These are phyloP conservation scores for Gyromitra esculenta DNA, from an alignment of 2,329 filamentous ascomycete genomes.

Conservation along the genomic window DNA sequence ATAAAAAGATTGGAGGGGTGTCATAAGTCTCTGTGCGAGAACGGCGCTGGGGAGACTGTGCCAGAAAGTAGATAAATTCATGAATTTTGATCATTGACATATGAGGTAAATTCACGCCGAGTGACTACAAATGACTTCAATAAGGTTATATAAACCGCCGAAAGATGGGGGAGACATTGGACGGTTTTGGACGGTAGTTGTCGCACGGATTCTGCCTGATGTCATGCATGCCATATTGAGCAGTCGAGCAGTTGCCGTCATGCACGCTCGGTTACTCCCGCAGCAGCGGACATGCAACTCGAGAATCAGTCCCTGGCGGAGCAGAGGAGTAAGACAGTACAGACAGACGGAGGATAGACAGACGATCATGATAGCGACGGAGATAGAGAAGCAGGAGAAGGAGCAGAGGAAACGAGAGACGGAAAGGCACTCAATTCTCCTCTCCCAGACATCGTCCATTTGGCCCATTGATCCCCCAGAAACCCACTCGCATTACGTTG, in stretches of 20 bases:
- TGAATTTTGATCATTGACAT: constrained; percentile 43
- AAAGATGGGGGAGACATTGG: constrained; percentile 22
- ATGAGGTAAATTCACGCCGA: constrained; percentile 15
- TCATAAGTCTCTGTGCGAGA: neutral
- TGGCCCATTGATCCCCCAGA: neutral
- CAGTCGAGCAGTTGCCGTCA: constrained; percentile 28
- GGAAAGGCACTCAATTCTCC: constrained; percentile 29
- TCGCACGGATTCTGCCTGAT: constrained; percentile 44
- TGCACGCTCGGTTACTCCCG: constrained; percentile 46
- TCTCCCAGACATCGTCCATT: constrained; percentile 17
- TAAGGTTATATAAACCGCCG: constrained; percentile 13
- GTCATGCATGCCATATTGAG: constrained; percentile 16
- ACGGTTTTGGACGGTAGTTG: constrained; percentile 41
- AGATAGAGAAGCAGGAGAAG: constrained; percentile 10
- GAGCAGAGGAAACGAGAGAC: neutral
- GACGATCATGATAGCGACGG: constrained; percentile 19
- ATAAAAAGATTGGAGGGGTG: neutral
- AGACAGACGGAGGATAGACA: neutral
- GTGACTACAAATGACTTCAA: constrained; percentile 35
- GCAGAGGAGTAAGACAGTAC: constrained; percentile 11
- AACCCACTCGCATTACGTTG: constrained; percentile 11
- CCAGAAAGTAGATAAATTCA: neutral
- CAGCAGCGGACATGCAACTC: constrained; percentile 39
- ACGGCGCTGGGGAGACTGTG: neutral
- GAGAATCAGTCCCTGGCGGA: constrained; percentile 34